Conservation (phyloP, 2,329 filamentous ascomycete genomes). For the Talaromyces verruculosus region DNA sequence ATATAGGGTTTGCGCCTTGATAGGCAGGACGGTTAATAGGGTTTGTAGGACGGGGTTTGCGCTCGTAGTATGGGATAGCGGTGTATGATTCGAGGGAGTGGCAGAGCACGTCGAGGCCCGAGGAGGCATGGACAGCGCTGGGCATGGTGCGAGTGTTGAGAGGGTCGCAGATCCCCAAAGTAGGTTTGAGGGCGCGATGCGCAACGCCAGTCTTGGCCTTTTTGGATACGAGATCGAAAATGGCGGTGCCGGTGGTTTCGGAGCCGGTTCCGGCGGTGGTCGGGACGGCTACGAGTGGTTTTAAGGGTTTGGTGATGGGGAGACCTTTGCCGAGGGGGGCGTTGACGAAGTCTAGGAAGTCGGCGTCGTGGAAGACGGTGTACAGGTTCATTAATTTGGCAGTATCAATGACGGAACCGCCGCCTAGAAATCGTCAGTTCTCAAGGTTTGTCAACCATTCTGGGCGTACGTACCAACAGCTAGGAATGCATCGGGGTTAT, state of each 20-base stretch:
- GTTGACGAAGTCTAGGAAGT: slow-evolving; percentile 97
- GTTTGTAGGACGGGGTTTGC: slow-evolving; percentile 79
- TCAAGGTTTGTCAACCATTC: not conserved
- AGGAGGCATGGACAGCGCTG: slow-evolving; percentile 84
- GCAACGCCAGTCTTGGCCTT: slow-evolving; percentile 94
- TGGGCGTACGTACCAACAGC: slow-evolving; percentile 65
- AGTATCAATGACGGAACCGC: slow-evolving; percentile 95
- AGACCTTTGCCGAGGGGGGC: slow-evolving; percentile 83
- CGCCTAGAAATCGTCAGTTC: slow-evolving; percentile 42
- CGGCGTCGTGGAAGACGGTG: slow-evolving; percentile 82
- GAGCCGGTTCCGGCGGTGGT: slow-evolving; percentile 86
- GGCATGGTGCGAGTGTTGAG: slow-evolving; percentile 97
- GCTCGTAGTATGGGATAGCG: slow-evolving; percentile 88
- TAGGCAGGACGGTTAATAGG: slow-evolving; percentile 91
- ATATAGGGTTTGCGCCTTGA: slow-evolving; percentile 96
- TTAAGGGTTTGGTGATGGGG: slow-evolving; percentile 69
- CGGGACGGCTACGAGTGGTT: slow-evolving; percentile 77
- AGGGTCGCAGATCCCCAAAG: slow-evolving; percentile 80
- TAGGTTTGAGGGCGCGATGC: slow-evolving; percentile 92
- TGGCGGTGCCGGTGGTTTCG: slow-evolving; percentile 95
- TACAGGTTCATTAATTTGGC: slow-evolving; percentile 99
- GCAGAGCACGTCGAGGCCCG: slow-evolving; percentile 91
- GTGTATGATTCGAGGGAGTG: slow-evolving; percentile 97
- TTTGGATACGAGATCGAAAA: slow-evolving; percentile 89
- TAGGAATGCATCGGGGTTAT: slow-evolving; percentile 81